Percentiles rank a stretch among this genome's conserved stretches.
These are phyloP conservation scores for Stachybotrys chartarum DNA, from an alignment of 2,329 filamentous ascomycete species.

Conservation along the genomic window DNA sequence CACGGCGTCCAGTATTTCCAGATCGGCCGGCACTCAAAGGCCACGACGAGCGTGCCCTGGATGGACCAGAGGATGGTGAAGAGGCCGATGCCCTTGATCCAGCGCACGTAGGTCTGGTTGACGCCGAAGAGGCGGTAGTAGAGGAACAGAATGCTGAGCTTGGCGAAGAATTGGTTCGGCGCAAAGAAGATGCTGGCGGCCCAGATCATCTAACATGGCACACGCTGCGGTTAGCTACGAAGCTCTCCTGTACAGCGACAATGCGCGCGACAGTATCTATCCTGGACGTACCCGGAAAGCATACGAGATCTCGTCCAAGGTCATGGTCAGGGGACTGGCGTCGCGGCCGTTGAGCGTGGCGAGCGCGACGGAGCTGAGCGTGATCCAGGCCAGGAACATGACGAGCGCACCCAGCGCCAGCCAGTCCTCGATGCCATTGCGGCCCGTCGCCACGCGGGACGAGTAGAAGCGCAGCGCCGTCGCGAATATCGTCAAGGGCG, in stretches of 20 bases:
- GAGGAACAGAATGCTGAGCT: background rate
- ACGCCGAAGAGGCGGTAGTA: background rate
- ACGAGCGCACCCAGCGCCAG: background rate
- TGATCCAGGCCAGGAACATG: background rate
- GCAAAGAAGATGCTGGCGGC: background rate
- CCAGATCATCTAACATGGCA: background rate
- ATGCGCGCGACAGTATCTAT: background rate
- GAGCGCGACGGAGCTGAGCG: background rate
- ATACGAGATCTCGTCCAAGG: background rate
- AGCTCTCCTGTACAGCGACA: background rate
- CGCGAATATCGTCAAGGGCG: background rate
- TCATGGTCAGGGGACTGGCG: background rate
- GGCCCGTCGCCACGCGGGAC: background rate
- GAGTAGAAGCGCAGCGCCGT: background rate
- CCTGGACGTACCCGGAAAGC: background rate
- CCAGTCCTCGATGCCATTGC: background rate
- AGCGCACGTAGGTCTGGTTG: background rate
- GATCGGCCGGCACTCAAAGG: background rate
- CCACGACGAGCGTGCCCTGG: background rate
- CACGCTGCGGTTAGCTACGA: background rate
- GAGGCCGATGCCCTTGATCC: background rate
- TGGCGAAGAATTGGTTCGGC: background rate
- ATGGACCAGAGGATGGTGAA: background rate
- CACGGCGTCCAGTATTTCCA: background rate
- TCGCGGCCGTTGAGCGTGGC: background rate